Base-by-base conservation (phyloP, 352 stramenopile genomes). In the Globisporangium radiosum region DNA sequence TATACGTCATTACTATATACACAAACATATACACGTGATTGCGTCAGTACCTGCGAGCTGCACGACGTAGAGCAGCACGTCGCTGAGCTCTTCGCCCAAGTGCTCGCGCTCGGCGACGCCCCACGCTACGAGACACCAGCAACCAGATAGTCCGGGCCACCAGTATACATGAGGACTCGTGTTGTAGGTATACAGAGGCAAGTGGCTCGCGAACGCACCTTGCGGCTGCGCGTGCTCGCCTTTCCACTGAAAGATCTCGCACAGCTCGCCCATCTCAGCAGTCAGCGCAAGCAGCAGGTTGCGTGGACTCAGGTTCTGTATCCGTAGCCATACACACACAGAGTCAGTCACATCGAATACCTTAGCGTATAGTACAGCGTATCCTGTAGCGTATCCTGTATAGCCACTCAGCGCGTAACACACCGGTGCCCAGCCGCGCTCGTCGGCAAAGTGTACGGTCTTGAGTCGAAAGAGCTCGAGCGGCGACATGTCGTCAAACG, bases 21-120 rank as follows among this genome's bases (percentile, higher is more conserved):
- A 17, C 43, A 17, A 1, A 47, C 3, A 13, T 9, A 15, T 14
- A 1, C 10, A 47, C 43, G 11, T n/a, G 5, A 14, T 3, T 33
- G 25, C 25, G 25, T 33, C 25, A 33, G 25, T 33, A 82, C 75
- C 80, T 55, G 93, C 89, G n/a, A 99, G 81, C 36, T 89, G 87
- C n/a, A 99, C 78, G 13, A 98, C 71, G 64, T 99, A 99, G 64
- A 99, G 98, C 47, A 97, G 71, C 51, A 99, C 95, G 74, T 99
- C 96, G 19, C 94, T 97, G 33, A 99, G 81, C 75, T 99, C 96
- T 69, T 99, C 93, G 36, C 89, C 92, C 5, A 98, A 62, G 58
- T 98, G 94, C 54, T 94, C 85, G 14, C 91, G 72, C 55, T 98
- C 82, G 19, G 92, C 78, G 4, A 72, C 48, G 11, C 70, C 82